Percentiles rank a stretch among this genome's conserved stretches.
phyloP scores from a whole-genome alignment of 805 yeast genomes.

The Cyberlindnera xylosilytica region DNA sequence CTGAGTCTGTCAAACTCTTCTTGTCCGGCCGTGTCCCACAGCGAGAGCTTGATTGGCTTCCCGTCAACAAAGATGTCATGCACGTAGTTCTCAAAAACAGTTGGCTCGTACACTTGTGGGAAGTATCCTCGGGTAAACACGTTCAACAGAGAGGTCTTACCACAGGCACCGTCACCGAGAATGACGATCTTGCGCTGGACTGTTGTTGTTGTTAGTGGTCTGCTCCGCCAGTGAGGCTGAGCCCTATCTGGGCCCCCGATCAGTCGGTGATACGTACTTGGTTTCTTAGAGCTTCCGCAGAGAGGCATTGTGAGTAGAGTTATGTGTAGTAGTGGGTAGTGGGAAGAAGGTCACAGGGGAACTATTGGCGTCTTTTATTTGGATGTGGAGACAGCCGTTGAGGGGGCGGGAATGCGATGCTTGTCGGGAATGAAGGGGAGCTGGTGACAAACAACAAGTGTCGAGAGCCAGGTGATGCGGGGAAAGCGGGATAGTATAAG shows the following conservation, averaged over 20 bases:
- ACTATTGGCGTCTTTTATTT: too few species aligned
- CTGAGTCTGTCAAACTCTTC: constrained; percentile 95
- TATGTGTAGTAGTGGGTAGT: too few species aligned
- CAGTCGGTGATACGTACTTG: constrained; percentile 22
- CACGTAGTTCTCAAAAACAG: constrained; percentile 95
- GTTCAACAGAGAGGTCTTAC: constrained; percentile 90
- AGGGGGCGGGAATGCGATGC: too few species aligned
- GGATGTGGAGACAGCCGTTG: too few species aligned
- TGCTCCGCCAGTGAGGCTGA: background rate
- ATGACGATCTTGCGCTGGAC: constrained; percentile 92
- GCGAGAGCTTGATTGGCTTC: constrained; percentile 83
- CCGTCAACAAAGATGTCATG: constrained; percentile 96
- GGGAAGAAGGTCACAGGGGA: too few species aligned
- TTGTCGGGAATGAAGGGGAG: too few species aligned
- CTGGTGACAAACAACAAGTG: background rate
- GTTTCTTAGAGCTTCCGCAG: constrained; percentile 43
- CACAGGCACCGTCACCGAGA: constrained; percentile 98
- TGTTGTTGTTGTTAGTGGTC: constrained; percentile 13
- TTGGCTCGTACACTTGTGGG: constrained; percentile 98
- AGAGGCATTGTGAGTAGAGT: constrained; percentile 33
- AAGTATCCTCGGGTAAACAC: constrained; percentile 97
- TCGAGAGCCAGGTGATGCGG: too few species aligned
- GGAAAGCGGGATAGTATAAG: too few species aligned
- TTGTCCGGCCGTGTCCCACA: constrained; percentile 99
- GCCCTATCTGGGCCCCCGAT: background rate